A percentile compares a stretch with the other conserved stretches of the same genome.
phyloP scores from a whole-genome alignment of 2,329 filamentous ascomycete species.

The Aspergillus felis region DNA sequence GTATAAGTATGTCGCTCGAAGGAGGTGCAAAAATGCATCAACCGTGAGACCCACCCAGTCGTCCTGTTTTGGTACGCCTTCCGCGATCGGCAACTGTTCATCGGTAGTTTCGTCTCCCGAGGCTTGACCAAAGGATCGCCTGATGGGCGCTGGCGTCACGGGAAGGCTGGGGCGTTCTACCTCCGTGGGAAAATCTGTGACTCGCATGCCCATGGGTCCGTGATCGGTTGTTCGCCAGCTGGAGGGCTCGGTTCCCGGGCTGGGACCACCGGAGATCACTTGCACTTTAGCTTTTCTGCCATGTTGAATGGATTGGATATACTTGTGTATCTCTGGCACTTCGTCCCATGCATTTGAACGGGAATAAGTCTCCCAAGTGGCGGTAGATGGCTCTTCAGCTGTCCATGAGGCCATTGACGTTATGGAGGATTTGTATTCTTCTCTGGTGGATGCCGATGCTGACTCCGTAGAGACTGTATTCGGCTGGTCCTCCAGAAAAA shows the following conservation, averaged over 20 bases:
- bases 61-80: constrained; percentile 79
- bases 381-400: constrained; percentile 35
- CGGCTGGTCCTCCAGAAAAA: constrained; percentile 38
- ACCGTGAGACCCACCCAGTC: constrained; percentile 83
- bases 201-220: constrained; percentile 53
- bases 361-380: constrained; percentile 71
- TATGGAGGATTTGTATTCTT: constrained; percentile 13
- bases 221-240: constrained; percentile 13
- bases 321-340: constrained; percentile 79
- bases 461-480: constrained; percentile 1
- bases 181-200: constrained; percentile 85
- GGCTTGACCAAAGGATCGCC: constrained; percentile 43
- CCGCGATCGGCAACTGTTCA: constrained; percentile 63
- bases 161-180: constrained; percentile 81
- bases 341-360: constrained; percentile 90
- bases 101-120: constrained; percentile 42
- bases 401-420: constrained; percentile 10
- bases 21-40: constrained; percentile 43
- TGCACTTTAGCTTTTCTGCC: constrained; percentile 51
- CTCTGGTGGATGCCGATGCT: constrained; percentile 7
- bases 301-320: constrained; percentile 73
- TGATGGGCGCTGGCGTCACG: constrained; percentile 81
- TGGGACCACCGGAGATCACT: constrained; percentile 26
- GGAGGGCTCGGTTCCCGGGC: constrained; percentile 11
- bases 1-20: constrained; percentile 43